Evolutionary conservation across 192 early-diverging fungal genomes (phyloP), one percentile per base, ranked within the genome.

Genomic region (Diversispora epigaea): DNA sequence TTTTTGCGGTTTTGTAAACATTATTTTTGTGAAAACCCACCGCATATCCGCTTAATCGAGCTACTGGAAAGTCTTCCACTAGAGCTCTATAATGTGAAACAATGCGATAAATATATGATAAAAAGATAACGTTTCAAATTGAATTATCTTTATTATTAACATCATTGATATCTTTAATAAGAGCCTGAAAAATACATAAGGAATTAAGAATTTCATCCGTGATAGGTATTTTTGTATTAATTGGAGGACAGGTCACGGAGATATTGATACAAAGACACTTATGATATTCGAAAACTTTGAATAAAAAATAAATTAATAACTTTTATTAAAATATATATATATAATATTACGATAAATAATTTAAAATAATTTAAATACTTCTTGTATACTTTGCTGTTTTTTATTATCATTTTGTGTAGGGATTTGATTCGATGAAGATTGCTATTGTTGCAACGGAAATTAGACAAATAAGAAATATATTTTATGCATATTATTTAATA

Each of bases 1-100:
- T 52, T 72, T 44, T 79, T 61, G 86, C 83, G 15, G 25, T 32
- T 77, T 79, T 14, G 89, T 85, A 80, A 10, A 93, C 87, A 43
- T 90, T 87, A 39, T 90, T 86, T 66, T 87, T 84, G 72, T 96
- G 0, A 95, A 8, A 99, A 77, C 9, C 90, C 89, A 2, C 93
- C 92, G 72, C 96, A 95, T 1, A 89, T 91, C 0, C 92, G 89
- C 15, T 79, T 25, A 98, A 79, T 17, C 85, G 86, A 44, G 83
- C 81, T 9, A 81, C 80, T 49, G 86, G 80, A 67, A 84, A 84
- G 65, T 88, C 82, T 25, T 84, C 79, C 21, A 50, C 14, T 14
- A 50, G 14, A 12, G 47, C 40, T 60, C 17, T 58, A 58, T 44
- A 55, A 4, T 17, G 61, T 19, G 43, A 12, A 49, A 22, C 11